Evolutionary conservation across 1,284 basidiomycete species (phyloP), one percentile per base, ranked within the genome.

Genomic region (Rhizopogon parksii): DNA sequence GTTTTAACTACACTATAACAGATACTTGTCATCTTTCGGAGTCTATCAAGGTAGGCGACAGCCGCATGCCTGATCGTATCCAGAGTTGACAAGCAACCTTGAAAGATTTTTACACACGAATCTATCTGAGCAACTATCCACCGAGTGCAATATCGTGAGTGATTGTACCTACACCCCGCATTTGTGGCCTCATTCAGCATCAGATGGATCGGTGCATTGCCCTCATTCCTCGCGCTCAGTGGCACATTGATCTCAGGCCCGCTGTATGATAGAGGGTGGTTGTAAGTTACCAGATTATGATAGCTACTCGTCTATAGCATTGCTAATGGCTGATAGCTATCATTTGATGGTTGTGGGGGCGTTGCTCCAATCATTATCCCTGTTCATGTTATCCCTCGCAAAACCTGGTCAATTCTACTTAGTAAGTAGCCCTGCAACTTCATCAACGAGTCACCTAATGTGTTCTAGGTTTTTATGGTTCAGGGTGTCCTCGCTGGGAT

Each of bases 401-500:
- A 25, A 55, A 51, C 67, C 55, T 6, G 66, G 55, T 9, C 55
- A 56, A 47, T 65, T 62, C 35, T 65, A 57, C 49, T 56, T 62
- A 52, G 64, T 64, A 6, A 2, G 56, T 49, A 43, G 3, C 34
- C 8, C 27, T 4, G 3, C 11, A 4, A 5, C 19, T 3, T 39
- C 17, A 11, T 42, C 6, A 11, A 14, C 4, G 40, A 15, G 11
- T 11, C 8, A 17, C 6, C 27, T 30, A 7, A 7, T 68, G 64
- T 30, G 66, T 67, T 52, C 4, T 64, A 66, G 46, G 59, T 57
- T 19, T 60, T 67, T 34, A 58, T 68, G 11, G 55, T 62, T 1
- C 66, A 68, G 52, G 70, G 68, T 0, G 49, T 71, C 4, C 63
- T 62, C 2, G 62, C 65, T 39, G 70, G 68, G 3, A 56, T 69